Base-by-base conservation (phyloP, 2,329 filamentous ascomycete genomes). In the Pseudopyricularia cyperi region DNA sequence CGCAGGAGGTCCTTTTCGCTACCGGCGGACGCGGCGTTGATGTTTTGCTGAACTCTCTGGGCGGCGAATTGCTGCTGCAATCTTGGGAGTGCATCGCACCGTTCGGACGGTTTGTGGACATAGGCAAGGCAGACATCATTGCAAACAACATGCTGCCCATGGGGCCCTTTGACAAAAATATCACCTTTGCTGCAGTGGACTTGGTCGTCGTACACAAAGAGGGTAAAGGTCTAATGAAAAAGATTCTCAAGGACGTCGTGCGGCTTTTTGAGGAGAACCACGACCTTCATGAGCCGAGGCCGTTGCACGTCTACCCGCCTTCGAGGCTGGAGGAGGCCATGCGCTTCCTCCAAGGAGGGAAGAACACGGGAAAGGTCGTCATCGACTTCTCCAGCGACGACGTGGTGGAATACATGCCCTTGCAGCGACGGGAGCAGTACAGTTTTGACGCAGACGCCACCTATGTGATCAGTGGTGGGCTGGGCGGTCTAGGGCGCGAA, bases 391-490 rank as follows among this genome's bases (percentile, higher is more conserved):
- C 6, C 32, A 7, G n/a, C 28, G 12, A 22, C 3, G 22, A 32
- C 4, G n/a, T 8, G 5, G 33, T 37, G 47, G 32, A 34, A 9
- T 26, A 14, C 4, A 14, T 37, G 17, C 15, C 14, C 14, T n/a
- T n/a, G 17, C 47, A 12, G 32, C 33, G 19, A 14, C 15, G 4
- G 3, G 14, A 12, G 3, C 6, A 24, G 5, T 32, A 15, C 30
- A 24, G 2, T 17, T 35, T 37, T 33, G 33, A 37, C 28, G n/a
- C 30, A 3, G 33, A 5, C 57, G 47, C 22, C 14, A 49, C 61
- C 2, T 71, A 70, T 50, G 53, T 71, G 1, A 53, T 71, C 14
- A 60, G 61, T 19, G 68, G 69, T 50, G 68, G 68, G 3, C 58
- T 66, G 1, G 65, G 67, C n/a, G 68, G 65, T 30, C 57, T 71